phyloP scores from a whole-genome alignment of 2,329 filamentous ascomycete species.

The Trichoderma sp. region DNA sequence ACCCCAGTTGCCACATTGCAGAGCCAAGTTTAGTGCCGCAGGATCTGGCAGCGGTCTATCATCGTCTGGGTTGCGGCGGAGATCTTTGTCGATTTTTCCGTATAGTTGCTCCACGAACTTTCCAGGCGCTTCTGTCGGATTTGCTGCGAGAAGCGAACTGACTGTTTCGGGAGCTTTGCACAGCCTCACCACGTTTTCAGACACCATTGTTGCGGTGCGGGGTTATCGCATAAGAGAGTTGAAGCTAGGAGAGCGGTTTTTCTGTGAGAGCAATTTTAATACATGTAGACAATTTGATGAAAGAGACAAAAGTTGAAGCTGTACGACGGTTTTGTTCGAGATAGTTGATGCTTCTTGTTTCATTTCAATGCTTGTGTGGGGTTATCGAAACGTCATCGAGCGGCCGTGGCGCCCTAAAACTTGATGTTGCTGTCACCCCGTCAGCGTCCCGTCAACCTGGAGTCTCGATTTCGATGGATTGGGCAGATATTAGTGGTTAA shows the following conservation, averaged over 20 bases:
- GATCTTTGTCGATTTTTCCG: conserved; percentile 36
- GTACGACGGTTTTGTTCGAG: neutral
- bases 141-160: conserved; percentile 58
- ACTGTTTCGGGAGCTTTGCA: conserved; percentile 60
- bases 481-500: neutral
- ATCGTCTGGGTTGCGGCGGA: conserved; percentile 26
- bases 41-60: conserved; percentile 34
- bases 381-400: conserved; percentile 20
- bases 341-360: neutral
- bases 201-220: conserved; percentile 38
- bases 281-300: neutral
- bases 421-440: conserved; percentile 5
- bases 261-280: neutral
- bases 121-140: conserved; percentile 56
- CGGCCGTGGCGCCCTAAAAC: conserved; percentile 23
- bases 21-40: conserved; percentile 55
- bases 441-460: conserved; percentile 2
- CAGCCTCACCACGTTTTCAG: conserved; percentile 49
- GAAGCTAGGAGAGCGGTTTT: neutral
- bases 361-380: neutral
- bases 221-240: neutral
- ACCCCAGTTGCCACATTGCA: conserved; percentile 70
- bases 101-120: conserved; percentile 63
- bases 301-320: neutral
- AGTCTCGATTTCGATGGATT: neutral